These are phyloP conservation scores for Clonostachys chloroleuca DNA, from an alignment of 2,329 filamentous ascomycete genomes.

Conservation along the genomic window DNA sequence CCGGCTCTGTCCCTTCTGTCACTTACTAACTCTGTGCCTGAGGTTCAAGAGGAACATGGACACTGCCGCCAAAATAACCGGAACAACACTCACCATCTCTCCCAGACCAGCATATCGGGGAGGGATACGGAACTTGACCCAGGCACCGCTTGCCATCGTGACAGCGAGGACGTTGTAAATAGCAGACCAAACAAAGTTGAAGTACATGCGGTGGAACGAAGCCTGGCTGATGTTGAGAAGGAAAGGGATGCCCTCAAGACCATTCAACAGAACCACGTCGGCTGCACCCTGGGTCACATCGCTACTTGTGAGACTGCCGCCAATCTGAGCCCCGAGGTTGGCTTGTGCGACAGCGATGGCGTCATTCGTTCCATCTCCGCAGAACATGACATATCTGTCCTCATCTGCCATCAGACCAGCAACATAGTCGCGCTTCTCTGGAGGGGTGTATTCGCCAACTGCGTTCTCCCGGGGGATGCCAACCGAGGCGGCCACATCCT, in stretches of 20 bases:
- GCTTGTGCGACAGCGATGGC: conserved; percentile 56
- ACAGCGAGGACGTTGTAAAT: conserved; percentile 61
- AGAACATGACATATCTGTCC: conserved; percentile 41
- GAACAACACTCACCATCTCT: conserved; percentile 60
- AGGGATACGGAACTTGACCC: conserved; percentile 46
- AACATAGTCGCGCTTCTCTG: conserved; percentile 51
- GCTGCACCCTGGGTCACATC: conserved; percentile 53
- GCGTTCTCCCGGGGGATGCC: conserved; percentile 25
- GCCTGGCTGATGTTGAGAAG: conserved; percentile 40
- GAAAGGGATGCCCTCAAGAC: conserved; percentile 43
- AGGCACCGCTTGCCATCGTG: conserved; percentile 54
- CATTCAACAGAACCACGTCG: conserved; percentile 51
- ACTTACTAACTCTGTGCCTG: not conserved
- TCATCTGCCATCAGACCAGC: conserved; percentile 23
- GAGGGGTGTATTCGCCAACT: conserved; percentile 40
- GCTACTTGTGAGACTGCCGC: conserved; percentile 30
- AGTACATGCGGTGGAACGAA: conserved; percentile 35
- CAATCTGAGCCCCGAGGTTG: conserved; percentile 53
- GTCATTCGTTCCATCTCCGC: conserved; percentile 62
- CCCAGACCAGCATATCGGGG: conserved; percentile 52
- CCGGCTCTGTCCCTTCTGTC: no score
- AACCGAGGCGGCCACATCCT: conserved; percentile 35
- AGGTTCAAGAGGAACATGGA: conserved; percentile 16
- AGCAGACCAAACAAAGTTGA: conserved; percentile 60
- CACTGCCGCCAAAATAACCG: conserved; percentile 41